Base-by-base conservation (phyloP, 192 early-diverging fungal species). In the Coemansia javaensis region DNA sequence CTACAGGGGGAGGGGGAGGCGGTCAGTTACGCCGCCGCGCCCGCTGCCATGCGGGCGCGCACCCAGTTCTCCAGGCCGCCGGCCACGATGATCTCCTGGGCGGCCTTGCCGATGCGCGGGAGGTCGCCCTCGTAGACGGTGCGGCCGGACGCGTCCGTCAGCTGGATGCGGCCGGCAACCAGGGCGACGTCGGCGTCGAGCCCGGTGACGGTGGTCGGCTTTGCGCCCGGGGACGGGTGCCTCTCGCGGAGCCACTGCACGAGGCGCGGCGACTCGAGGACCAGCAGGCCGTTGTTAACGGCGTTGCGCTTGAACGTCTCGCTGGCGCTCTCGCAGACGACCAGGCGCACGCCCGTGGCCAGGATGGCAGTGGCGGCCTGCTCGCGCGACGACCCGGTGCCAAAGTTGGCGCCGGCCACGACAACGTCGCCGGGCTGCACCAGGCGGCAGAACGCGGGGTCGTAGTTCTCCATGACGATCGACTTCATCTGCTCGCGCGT, bases 381-480 rank as follows among this genome's bases (percentile, higher is more conserved):
- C 67, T 99, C 94, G 53, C 96, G 84, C 36, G 91, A 94, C 11
- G 94, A 97, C 6, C 96, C 96, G 17, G 91, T 90, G 18, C 96
- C 96, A 79, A 98, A 98, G 79, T 95, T 98, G 67, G 88, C 90
- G 5, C 96, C 96, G 11, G 83, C 81, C 13, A 97, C 89, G 6
- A 98, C 76, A 15, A 99, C 80, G 55, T 97, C 91, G 30, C 82
- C 82, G 58, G 77, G 38, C 38, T 79, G 52, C 21, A 90, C 81
- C 36, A 82, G 51, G 24, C 70, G 67, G 16, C 84, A 79, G 60
- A 99, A 99, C 11, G 80, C 65, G 22, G 88, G 83, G 64, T 99
- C 96, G 64, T 99, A 99, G 66, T 99, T 99, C 64, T 95, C 91
- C 96, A 99, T 99, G 35, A 89, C 96, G 1, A 99, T 91, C 62